Base-by-base conservation (phyloP, 768 basidiomycete species). In the Termitomyces bulborhizus region DNA sequence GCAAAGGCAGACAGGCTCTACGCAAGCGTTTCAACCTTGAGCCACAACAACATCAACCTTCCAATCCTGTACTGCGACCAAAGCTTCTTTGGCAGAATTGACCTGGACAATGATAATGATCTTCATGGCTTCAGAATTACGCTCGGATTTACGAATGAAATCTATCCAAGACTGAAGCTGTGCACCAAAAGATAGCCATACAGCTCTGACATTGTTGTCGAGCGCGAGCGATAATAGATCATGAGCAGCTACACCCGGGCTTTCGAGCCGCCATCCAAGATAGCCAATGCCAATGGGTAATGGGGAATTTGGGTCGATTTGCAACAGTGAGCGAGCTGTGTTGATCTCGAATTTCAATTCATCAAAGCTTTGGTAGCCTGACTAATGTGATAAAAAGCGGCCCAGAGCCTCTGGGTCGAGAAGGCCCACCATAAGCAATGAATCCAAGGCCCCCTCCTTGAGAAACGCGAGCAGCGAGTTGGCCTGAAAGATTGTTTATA, bases 371-470 rank as follows among this genome's bases (percentile, higher is more conserved):
- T 69, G 69, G 64, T 81, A 83, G 13, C 79, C 86, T 84, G 48
- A 53, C 41, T 18, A 16, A 15, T 31, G 12, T 16, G 43, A 42
- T 62, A 9, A 60, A 2, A 34, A 48, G 44, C 32, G 41, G n/a
- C 21, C n/a, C 8, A 15, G 42, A 41, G 16, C 18, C 18, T 43
- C 29, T 8, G 6, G 41, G 26, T 16, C 24, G 40, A 49, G 21
- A 54, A 29, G 29, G 54, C 66, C 37, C 54, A 84, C 88, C 84
- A 68, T 81, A 76, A n/a, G 81, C 75, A 0, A 90, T 60, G 66
- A 92, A 90, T 1, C 88, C 90, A 54, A 91, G 85, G 15, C 85
- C 90, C 21, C 91, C 91, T 7, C 73, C 88, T 2, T 76, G 74
- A 18, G 81, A 76, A 32, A 88, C 85, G 53, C 81, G 74, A 4